These are phyloP conservation scores for Penicillium hesseltinei DNA, from an alignment of 2,329 filamentous ascomycete genomes.

Conservation along the genomic window DNA sequence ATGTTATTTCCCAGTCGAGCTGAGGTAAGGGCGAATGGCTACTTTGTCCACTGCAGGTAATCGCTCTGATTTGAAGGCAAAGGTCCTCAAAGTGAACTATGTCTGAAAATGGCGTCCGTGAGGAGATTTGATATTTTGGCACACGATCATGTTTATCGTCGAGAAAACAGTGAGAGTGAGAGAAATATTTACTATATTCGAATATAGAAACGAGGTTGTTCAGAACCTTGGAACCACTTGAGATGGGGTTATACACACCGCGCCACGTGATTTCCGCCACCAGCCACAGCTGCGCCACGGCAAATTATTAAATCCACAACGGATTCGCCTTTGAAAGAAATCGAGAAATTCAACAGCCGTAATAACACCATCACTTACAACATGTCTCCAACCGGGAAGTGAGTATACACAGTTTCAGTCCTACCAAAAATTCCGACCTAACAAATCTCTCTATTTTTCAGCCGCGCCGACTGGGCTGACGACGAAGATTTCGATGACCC, in stretches of 20 bases:
- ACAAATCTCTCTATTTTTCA: slow-evolving; percentile 29
- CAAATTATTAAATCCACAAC: slow-evolving; percentile 44
- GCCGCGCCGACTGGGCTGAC: slow-evolving; percentile 87
- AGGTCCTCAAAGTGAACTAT: slow-evolving; percentile 22
- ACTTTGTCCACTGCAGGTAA: slow-evolving; percentile 17
- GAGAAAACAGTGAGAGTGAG: not conserved
- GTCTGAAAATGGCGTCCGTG: not conserved
- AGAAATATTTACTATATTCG: not conserved
- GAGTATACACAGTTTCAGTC: slow-evolving; percentile 23
- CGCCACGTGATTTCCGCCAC: slow-evolving; percentile 25
- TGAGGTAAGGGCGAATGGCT: slow-evolving; percentile 11
- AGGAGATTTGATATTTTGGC: not conserved
- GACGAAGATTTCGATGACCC: slow-evolving; percentile 83
- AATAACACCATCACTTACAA: slow-evolving; percentile 31
- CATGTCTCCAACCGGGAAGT: slow-evolving; percentile 51
- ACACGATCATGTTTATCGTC: not conserved
- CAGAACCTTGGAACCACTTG: not conserved
- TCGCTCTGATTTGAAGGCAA: slow-evolving; percentile 19
- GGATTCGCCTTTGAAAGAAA: slow-evolving; percentile 41
- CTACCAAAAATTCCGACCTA: slow-evolving; percentile 8
- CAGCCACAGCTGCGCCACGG: slow-evolving; percentile 40
- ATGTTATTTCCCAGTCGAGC: not conserved
- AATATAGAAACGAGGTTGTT: not conserved
- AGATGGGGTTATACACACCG: slow-evolving; percentile 1
- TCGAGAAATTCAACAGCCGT: slow-evolving; percentile 40